Percentiles rank a stretch among this genome's conserved stretches.
These are phyloP conservation scores for Podila horticola DNA, from an alignment of 192 early-diverging fungal genomes.

Conservation along the genomic window DNA sequence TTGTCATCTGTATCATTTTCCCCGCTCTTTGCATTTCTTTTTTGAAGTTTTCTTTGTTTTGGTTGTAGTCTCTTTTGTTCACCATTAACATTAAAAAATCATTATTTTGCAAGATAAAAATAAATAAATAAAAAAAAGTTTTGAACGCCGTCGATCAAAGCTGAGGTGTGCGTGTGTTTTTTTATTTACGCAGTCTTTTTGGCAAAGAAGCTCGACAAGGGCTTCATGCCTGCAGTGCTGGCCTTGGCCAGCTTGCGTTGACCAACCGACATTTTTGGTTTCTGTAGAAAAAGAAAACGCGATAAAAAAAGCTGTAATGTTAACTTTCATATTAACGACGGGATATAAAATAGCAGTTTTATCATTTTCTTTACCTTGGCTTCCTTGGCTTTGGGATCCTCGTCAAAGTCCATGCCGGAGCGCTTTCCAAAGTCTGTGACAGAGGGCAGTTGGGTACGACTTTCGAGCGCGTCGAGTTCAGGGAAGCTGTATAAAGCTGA, in stretches of 20 bases:
- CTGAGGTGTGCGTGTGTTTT: background rate
- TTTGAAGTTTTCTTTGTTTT: background rate
- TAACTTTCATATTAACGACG: background rate
- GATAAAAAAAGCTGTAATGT: background rate
- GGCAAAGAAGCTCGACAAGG: constrained; percentile 55
- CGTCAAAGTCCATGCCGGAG: constrained; percentile 37
- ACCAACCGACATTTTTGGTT: constrained; percentile 57
- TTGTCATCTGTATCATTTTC: background rate
- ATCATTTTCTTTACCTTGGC: constrained; percentile 15
- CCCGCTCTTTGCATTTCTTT: background rate
- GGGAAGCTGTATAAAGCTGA: constrained; percentile 46
- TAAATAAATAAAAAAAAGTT: no score
- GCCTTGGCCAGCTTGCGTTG: constrained; percentile 58
- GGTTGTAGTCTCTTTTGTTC: background rate
- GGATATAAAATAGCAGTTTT: background rate
- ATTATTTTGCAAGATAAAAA: no score
- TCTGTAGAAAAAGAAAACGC: constrained; percentile 21
- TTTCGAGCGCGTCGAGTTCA: constrained; percentile 38
- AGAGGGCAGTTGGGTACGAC: constrained; percentile 30
- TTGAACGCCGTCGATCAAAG: no score
- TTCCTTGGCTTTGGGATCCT: constrained; percentile 39
- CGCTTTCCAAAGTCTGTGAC: constrained; percentile 41
- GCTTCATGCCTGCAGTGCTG: constrained; percentile 59
- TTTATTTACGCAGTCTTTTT: constrained; percentile 37
- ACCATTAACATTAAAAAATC: background rate